Evolutionary conservation across 306 rosid species (phyloP).

Genomic region (Luffa aegyptiaca): DNA sequence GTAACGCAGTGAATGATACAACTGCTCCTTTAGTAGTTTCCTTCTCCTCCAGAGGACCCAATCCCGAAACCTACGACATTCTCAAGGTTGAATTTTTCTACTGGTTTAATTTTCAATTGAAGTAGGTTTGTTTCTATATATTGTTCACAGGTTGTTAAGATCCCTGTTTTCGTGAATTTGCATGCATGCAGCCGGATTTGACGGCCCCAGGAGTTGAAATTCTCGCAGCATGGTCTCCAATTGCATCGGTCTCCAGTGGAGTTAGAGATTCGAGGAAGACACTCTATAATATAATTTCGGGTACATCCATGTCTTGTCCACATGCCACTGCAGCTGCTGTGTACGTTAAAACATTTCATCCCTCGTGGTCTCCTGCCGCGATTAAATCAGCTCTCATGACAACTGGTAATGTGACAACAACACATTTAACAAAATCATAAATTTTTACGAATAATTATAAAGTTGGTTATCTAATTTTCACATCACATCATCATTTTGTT

Average conservation of each 20-base stretch:
- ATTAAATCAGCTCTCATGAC: conserved; percentile 30
- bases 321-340: conserved; percentile 22
- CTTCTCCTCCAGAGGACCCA: conserved; percentile 59
- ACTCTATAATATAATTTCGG: conserved; percentile 19
- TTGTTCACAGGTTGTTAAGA: neutral
- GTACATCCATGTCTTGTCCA: conserved; percentile 36
- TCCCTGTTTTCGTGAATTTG: neutral
- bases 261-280: conserved; percentile 8
- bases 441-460: too few species aligned
- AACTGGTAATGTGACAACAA: conserved; percentile 5
- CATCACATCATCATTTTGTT: neutral
- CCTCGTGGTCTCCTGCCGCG: conserved; percentile 26
- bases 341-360: conserved; percentile 23
- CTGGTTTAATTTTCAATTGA: neutral
- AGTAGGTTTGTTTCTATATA: neutral
- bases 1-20: conserved; percentile 1
- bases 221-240: conserved; percentile 36
- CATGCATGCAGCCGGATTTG: conserved; percentile 14
- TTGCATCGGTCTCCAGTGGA: neutral
- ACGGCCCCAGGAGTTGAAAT: conserved; percentile 21
- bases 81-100: conserved; percentile 29
- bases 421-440: neutral
- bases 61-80: conserved; percentile 19
- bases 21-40: conserved; percentile 21
- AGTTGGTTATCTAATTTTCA: too few species aligned